Base-by-base conservation (phyloP, 2,329 filamentous ascomycete genomes). In the Colletotrichum theobromicola region DNA sequence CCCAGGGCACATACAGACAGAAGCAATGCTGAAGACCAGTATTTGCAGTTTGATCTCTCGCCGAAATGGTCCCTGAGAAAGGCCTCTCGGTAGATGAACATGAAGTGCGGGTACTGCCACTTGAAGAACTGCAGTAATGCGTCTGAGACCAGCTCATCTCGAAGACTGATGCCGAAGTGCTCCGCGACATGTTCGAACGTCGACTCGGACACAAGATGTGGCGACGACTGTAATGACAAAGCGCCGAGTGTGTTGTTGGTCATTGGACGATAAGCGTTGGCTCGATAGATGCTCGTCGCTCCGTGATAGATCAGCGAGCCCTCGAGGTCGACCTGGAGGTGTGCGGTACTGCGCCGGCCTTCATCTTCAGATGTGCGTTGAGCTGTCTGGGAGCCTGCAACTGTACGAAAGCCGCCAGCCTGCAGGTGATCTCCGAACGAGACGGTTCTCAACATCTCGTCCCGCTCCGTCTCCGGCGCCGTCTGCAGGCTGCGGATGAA, bases 21-120 rank as follows among this genome's bases (percentile, higher is more conserved):
- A 0, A 81, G 53, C 1, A 82, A 30, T 0, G 78, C 72, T 2
- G 74, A 71, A 1, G 79, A 81, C 80, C 80, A 81, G 64, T 81
- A 81, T 53, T 79, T 81, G n/a, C 57, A 60, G 16, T 61, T 42
- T 1, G 53, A n/a, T 0, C 75, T 67, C 21, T 76, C 72, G 7
- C 76, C 70, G n/a, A 78, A 78, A 32, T 82, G 77, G 26, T 74
- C 72, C 7, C 72, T 28, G 15, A 74, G 62, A 21, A 81, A 81
- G 0, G 78, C 79, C 35, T 81, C 80, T 2, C 80, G 79, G 55
- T 81, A 81, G 7, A 82, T 78, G 65, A 81, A 81, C 78, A 81
- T 81, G 74, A 81, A 81, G 15, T 82, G 77, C 3, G 80, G 79
- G 32, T 80, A 82, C 57, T 81, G 80, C 76, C 77, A 80, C n/a